Evolutionary conservation across 2,329 filamentous ascomycete genomes (phyloP).

Genomic region (Fusarium gaditjirri): DNA sequence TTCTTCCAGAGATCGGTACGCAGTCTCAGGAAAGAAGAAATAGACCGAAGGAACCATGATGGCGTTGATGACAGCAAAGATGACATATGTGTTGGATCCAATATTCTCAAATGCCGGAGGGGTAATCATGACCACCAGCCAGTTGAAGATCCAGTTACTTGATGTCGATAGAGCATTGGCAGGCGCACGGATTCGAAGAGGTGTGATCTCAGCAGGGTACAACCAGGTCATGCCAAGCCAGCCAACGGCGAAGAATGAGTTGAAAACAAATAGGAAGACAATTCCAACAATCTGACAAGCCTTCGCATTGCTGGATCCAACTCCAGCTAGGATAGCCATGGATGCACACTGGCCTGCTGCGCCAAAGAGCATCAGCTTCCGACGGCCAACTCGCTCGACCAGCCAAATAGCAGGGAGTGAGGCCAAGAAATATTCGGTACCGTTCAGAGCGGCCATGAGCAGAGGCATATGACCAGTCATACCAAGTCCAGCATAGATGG

Average conservation of each 20-base stretch:
- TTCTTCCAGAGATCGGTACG: slow-evolving; percentile 71
- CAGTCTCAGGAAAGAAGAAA: slow-evolving; percentile 74
- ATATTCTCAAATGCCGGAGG: slow-evolving; percentile 68
- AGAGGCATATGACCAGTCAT: slow-evolving; percentile 66
- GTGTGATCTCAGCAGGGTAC: slow-evolving; percentile 74
- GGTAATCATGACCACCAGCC: slow-evolving; percentile 71
- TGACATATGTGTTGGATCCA: slow-evolving; percentile 68
- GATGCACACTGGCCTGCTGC: slow-evolving; percentile 68
- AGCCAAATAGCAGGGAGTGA: slow-evolving; percentile 71
- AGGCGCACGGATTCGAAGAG: slow-evolving; percentile 72
- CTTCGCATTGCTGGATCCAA: slow-evolving; percentile 61
- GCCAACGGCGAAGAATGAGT: slow-evolving; percentile 67
- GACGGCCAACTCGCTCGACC: slow-evolving; percentile 73
- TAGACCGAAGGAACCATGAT: slow-evolving; percentile 67
- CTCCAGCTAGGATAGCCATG: slow-evolving; percentile 71
- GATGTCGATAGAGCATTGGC: slow-evolving; percentile 66
- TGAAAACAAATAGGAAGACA: slow-evolving; percentile 73
- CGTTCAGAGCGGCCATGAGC: slow-evolving; percentile 60
- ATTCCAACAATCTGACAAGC: slow-evolving; percentile 69
- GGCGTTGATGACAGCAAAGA: slow-evolving; percentile 74
- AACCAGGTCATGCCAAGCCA: slow-evolving; percentile 71
- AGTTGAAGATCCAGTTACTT: slow-evolving; percentile 72
- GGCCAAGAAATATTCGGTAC: slow-evolving; percentile 67
- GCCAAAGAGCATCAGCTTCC: slow-evolving; percentile 78
- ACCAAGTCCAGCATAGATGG: slow-evolving; percentile 67